Percentiles rank a stretch among this genome's conserved stretches.
These are phyloP conservation scores for Lithohypha guttulata DNA, from an alignment of 2,329 filamentous ascomycete genomes.

Conservation along the genomic window DNA sequence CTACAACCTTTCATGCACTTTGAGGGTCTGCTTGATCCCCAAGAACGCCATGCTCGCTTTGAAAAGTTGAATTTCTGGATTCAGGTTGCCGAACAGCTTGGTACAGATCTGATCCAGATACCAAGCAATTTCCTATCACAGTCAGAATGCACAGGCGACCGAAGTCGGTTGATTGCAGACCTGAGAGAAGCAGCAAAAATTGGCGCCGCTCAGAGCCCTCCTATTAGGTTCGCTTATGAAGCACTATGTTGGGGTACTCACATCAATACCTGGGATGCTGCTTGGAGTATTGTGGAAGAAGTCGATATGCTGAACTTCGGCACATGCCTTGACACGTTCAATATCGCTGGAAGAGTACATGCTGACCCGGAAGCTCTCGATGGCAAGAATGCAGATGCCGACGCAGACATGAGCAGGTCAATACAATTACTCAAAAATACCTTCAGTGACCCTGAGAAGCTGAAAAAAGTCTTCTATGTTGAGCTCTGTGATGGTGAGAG, in stretches of 20 bases:
- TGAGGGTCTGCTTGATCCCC: conserved; percentile 58
- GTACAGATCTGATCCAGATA: conserved; percentile 63
- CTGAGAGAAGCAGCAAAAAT: conserved; percentile 42
- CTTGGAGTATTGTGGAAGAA: conserved; percentile 55
- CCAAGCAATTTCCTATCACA: conserved; percentile 58
- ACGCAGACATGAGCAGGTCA: conserved; percentile 44
- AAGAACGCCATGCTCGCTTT: conserved; percentile 46
- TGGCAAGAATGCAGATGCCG: conserved; percentile 45
- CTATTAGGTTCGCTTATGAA: conserved; percentile 62
- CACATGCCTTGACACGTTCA: conserved; percentile 67
- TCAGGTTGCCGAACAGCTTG: conserved; percentile 49
- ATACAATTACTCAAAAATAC: conserved; percentile 43
- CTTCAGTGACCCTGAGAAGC: conserved; percentile 37
- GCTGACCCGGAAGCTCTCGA: conserved; percentile 51
- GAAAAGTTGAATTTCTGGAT: conserved; percentile 61
- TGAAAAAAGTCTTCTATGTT: conserved; percentile 60
- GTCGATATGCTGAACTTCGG: conserved; percentile 65
- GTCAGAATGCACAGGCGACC: conserved; percentile 36
- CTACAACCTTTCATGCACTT: conserved; percentile 60
- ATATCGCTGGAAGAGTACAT: conserved; percentile 61
- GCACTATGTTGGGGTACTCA: conserved; percentile 61
- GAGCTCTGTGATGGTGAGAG: conserved; percentile 67
- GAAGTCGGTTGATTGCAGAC: conserved; percentile 31
- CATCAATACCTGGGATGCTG: conserved; percentile 59
- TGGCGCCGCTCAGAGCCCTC: conserved; percentile 43